A percentile compares a stretch with the other conserved stretches of the same genome.
Conservation (phyloP, 805 yeast species). For the Saccharomycopsis amapae region DNA sequence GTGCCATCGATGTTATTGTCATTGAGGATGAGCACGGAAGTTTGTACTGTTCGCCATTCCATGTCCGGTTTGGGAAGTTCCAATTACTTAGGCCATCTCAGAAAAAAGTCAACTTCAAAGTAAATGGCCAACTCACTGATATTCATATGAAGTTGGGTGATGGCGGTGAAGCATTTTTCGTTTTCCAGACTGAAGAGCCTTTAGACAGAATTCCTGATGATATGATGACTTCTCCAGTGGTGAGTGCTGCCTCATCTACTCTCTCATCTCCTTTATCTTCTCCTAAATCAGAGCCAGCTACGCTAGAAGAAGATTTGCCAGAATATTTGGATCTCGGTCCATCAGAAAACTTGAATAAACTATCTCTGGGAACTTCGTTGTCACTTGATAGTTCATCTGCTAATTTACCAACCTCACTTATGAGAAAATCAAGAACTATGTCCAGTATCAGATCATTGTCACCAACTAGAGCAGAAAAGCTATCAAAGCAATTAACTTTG, state of each 20-base stretch:
- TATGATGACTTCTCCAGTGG: slow-evolving; percentile 79
- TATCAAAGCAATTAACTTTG: slow-evolving; percentile 57
- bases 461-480: slow-evolving; percentile 42
- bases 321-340: slow-evolving; percentile 26
- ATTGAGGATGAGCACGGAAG: slow-evolving; percentile 79
- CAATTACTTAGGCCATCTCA: slow-evolving; percentile 90
- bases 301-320: slow-evolving; percentile 26
- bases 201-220: slow-evolving; percentile 60
- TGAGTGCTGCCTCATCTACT: slow-evolving; percentile 63
- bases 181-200: slow-evolving; percentile 71
- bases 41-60: slow-evolving; percentile 90
- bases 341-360: neutral
- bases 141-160: slow-evolving; percentile 96
- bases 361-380: neutral
- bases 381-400: neutral
- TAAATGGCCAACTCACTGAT: slow-evolving; percentile 74
- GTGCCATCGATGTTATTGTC: slow-evolving; percentile 95
- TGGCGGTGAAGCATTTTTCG: slow-evolving; percentile 97
- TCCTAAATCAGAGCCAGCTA: slow-evolving; percentile 18
- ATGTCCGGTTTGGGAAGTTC: slow-evolving; percentile 91
- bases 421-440: slow-evolving; percentile 15
- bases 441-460: slow-evolving; percentile 18
- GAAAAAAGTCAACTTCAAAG: slow-evolving; percentile 83
- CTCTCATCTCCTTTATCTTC: slow-evolving; percentile 27
- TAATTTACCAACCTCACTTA: slow-evolving; percentile 9